Evolutionary conservation across 306 rosid genomes (phyloP).

Genomic region (Fragaria iinumae): DNA sequence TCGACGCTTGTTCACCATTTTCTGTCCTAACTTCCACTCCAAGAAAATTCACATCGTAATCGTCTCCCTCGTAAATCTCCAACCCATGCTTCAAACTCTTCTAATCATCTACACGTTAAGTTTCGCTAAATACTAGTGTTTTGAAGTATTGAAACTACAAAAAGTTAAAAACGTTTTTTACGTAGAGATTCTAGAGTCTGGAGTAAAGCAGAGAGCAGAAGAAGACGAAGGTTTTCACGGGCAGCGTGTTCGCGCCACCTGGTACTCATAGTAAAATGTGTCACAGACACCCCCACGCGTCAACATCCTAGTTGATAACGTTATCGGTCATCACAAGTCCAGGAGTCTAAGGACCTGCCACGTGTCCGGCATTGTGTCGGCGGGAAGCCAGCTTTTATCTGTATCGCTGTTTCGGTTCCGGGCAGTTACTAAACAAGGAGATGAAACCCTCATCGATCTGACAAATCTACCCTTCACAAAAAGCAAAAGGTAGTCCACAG

Average conservation of each 20-base stretch:
- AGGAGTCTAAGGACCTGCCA: background rate
- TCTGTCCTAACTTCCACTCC: background rate
- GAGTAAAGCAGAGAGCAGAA: background rate
- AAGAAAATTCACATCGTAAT: background rate
- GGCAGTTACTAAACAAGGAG: background rate
- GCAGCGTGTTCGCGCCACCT: constrained; percentile 2
- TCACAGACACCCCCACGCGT: background rate
- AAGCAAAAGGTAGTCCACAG: background rate
- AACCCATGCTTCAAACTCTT: background rate
- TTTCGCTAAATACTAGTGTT: too few species aligned
- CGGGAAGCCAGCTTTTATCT: constrained; percentile 5
- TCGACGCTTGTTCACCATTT: background rate
- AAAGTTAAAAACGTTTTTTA: background rate
- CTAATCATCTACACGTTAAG: too few species aligned
- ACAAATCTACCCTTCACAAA: constrained; percentile 4
- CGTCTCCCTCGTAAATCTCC: background rate
- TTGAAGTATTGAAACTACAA: background rate
- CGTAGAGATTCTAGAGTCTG: background rate
- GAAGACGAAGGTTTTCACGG: background rate
- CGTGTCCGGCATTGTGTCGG: constrained; percentile 16
- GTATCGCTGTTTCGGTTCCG: background rate
- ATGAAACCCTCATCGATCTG: background rate
- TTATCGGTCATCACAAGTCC: background rate
- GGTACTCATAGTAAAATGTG: background rate
- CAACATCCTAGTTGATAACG: background rate